Evolutionary conservation across 2,329 filamentous ascomycete species (phyloP).

Genomic region (Aspergillus nomiae): DNA sequence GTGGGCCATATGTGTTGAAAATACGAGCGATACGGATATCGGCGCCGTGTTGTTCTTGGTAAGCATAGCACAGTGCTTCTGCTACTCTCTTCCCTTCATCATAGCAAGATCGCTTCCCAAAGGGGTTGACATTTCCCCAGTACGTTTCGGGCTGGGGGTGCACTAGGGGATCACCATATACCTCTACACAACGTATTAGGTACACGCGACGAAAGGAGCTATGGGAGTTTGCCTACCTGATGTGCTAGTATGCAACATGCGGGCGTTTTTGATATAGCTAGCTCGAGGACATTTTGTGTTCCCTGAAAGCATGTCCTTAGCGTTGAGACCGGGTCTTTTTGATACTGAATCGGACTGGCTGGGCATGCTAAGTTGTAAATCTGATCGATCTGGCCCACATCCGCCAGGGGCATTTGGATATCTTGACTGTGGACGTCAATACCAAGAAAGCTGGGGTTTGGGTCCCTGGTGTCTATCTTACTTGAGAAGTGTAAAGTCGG

Average conservation of each 20-base stretch:
- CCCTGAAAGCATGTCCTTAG: background rate
- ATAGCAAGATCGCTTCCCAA: background rate
- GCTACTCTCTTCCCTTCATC: background rate
- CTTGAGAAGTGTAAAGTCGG: background rate
- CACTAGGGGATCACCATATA: background rate
- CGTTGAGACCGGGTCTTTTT: background rate
- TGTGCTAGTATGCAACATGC: background rate
- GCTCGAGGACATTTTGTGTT: background rate
- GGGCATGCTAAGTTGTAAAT: background rate
- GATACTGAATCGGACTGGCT: background rate
- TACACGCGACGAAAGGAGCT: background rate
- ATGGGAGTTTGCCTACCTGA: background rate
- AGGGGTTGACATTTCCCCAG: background rate
- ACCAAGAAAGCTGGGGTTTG: background rate
- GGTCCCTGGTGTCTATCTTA: background rate
- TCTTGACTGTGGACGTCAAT: background rate
- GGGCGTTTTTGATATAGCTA: background rate
- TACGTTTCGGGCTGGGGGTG: background rate
- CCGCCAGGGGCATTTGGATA: background rate
- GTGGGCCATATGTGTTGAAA: background rate
- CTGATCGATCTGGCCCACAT: background rate
- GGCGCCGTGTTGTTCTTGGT: background rate
- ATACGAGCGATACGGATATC: background rate
- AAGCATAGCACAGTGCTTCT: background rate
- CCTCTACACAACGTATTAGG: background rate